Evolutionary conservation across 768 basidiomycete species (phyloP).

Genomic region (Macrocybe gigantea): DNA sequence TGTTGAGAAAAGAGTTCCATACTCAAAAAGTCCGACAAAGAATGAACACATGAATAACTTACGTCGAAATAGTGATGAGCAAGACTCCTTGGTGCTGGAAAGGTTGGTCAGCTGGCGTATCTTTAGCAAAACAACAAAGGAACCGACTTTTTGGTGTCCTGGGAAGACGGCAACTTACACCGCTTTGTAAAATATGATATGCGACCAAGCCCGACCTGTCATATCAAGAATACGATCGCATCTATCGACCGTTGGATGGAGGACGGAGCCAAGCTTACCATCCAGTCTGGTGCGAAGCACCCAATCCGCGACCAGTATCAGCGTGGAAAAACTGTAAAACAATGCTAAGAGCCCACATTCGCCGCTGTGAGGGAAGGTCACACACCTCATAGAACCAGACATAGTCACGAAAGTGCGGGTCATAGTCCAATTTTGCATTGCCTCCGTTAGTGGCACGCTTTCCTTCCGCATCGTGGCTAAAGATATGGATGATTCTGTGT

Average conservation of each 20-base stretch:
- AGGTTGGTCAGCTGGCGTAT: slow-evolving; percentile 5
- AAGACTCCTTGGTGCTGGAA: slow-evolving; percentile 75
- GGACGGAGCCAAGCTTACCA: slow-evolving; percentile 49
- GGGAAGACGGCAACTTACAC: slow-evolving; percentile 82
- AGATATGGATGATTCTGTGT: slow-evolving; percentile 98
- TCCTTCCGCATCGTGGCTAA: slow-evolving; percentile 86
- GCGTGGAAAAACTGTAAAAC: slow-evolving; percentile 83
- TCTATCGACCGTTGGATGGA: neutral
- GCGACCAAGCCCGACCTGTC: slow-evolving; percentile 83
- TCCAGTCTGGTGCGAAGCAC: slow-evolving; percentile 97
- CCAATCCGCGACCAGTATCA: slow-evolving; percentile 86
- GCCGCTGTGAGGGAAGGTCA: slow-evolving; percentile 3
- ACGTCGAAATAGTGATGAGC: slow-evolving; percentile 95
- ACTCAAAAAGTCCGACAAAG: neutral
- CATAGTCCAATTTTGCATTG: slow-evolving; percentile 77
- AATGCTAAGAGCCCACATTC: slow-evolving; percentile 1
- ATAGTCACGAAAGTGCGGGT: slow-evolving; percentile 96
- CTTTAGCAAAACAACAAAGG: neutral
- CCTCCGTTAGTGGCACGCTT: slow-evolving; percentile 90
- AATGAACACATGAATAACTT: slow-evolving; percentile 19
- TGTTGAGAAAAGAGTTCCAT: slow-evolving; percentile 18
- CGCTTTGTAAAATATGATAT: slow-evolving; percentile 88
- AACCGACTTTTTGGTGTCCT: slow-evolving; percentile 88
- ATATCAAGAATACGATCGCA: neutral
- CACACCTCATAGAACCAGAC: slow-evolving; percentile 91